phyloP scores from a whole-genome alignment of 2,329 filamentous ascomycete genomes.

The Ceratocystis eucalypticola region DNA sequence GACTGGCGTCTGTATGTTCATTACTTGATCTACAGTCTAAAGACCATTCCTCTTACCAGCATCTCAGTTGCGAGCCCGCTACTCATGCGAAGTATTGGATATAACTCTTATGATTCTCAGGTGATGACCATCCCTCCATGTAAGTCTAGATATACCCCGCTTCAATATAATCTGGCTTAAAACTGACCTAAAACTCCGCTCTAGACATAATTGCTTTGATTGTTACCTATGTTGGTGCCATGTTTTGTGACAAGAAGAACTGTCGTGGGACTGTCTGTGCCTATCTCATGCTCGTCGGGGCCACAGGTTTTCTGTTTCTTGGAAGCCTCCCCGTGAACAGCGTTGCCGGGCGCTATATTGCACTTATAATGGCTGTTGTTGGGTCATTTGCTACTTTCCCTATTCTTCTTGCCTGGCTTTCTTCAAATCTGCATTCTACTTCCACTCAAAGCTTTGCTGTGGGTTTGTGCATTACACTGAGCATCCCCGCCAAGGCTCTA shows the following conservation, averaged over 20 bases:
- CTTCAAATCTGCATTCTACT: conserved; percentile 52
- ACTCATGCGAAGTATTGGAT: conserved; percentile 43
- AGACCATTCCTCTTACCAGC: conserved; percentile 43
- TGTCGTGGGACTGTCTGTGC: conserved; percentile 36
- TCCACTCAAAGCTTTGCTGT: conserved; percentile 54
- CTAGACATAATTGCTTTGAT: conserved; percentile 9
- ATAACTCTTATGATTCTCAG: conserved; percentile 41
- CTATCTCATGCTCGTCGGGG: conserved; percentile 32
- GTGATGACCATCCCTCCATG: conserved; percentile 55
- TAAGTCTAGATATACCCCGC: conserved; percentile 22
- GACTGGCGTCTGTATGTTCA: conserved; percentile 56
- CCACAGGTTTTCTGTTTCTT: conserved; percentile 31
- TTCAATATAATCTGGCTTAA: neutral
- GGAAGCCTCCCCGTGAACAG: neutral
- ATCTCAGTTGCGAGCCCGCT: conserved; percentile 49
- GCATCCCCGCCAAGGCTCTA: conserved; percentile 56
- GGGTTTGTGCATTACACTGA: conserved; percentile 54
- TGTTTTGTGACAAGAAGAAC: conserved; percentile 50
- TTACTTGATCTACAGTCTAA: conserved; percentile 41
- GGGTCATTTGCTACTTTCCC: conserved; percentile 58
- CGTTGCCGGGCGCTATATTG: conserved; percentile 29
- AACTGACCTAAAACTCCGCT: neutral
- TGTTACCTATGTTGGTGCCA: conserved; percentile 32
- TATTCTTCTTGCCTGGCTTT: conserved; percentile 56
- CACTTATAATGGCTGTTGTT: conserved; percentile 52